phyloP scores from a whole-genome alignment of 441 rosid genomes.

The Corymbia calophylla region DNA sequence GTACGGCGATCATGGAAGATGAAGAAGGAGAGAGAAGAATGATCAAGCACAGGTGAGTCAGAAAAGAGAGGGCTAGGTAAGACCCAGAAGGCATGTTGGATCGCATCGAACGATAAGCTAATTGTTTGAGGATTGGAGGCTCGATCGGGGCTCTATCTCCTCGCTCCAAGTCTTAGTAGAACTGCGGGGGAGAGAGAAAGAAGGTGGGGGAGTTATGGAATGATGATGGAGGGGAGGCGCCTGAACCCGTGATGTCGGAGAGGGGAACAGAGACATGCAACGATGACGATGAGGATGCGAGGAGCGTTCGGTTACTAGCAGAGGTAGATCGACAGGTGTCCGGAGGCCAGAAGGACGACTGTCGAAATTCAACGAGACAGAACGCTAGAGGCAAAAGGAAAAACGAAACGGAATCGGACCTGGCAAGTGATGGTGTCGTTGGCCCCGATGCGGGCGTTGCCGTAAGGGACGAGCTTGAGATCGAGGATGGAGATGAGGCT shows the following conservation, averaged over 20 bases:
- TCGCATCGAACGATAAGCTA: neutral
- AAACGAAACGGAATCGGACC: neutral
- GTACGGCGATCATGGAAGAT: constrained; percentile 7
- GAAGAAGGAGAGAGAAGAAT: constrained; percentile 8
- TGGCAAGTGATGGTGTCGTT: constrained; percentile 17
- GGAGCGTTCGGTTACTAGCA: neutral
- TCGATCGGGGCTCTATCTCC: neutral
- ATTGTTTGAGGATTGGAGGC: neutral
- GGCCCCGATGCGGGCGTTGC: constrained; percentile 17
- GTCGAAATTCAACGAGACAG: neutral
- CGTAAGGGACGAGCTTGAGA: constrained; percentile 23
- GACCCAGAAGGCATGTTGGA: neutral
- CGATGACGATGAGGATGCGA: neutral
- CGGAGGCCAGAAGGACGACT: neutral
- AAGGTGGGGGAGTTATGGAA: too few relatives aligned
- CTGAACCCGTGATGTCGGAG: neutral
- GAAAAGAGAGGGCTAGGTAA: neutral
- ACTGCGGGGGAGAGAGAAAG: neutral
- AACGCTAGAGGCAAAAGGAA: too few relatives aligned
- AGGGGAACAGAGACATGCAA: neutral
- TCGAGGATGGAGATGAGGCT: constrained; percentile 10
- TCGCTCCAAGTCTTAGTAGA: neutral
- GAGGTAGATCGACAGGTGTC: neutral
- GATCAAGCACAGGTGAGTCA: constrained; percentile 5
- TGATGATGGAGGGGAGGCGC: too few relatives aligned